Conservation (phyloP, 768 basidiomycete genomes). For the Hemileccinum impolitum region DNA sequence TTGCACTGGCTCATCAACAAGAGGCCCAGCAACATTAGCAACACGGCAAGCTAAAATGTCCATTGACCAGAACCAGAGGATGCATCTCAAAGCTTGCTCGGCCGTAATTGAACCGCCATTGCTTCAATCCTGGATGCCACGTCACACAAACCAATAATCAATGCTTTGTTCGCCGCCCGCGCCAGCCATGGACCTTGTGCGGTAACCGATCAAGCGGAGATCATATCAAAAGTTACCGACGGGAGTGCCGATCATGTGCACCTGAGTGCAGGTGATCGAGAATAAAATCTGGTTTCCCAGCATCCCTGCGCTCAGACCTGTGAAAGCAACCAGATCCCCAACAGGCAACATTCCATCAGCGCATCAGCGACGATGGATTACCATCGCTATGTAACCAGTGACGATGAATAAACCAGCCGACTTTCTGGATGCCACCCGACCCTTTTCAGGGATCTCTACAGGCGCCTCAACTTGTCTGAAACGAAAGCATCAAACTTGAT, state of each 20-base stretch:
- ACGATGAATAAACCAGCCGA: background rate
- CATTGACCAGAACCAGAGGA: too few species aligned
- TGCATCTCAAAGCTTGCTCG: background rate
- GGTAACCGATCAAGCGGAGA: conserved; percentile 2
- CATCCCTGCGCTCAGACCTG: background rate
- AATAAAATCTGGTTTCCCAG: background rate
- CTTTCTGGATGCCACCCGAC: background rate
- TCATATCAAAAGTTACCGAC: background rate
- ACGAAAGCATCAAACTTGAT: background rate
- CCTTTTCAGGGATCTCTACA: background rate
- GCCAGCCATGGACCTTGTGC: background rate
- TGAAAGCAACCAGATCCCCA: background rate
- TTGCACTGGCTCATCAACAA: too few species aligned
- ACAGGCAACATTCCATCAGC: too few species aligned
- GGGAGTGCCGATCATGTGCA: background rate
- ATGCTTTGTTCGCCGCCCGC: background rate
- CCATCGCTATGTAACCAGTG: background rate
- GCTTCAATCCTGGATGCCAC: background rate
- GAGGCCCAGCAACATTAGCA: too few species aligned
- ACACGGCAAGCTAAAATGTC: too few species aligned
- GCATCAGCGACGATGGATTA: background rate
- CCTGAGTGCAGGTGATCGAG: background rate
- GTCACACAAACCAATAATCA: background rate
- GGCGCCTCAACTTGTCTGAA: background rate
- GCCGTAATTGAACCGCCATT: too few species aligned